These are phyloP conservation scores for Tetraselmis striata DNA, from an alignment of 139 green algal genomes.

Conservation along the genomic window DNA sequence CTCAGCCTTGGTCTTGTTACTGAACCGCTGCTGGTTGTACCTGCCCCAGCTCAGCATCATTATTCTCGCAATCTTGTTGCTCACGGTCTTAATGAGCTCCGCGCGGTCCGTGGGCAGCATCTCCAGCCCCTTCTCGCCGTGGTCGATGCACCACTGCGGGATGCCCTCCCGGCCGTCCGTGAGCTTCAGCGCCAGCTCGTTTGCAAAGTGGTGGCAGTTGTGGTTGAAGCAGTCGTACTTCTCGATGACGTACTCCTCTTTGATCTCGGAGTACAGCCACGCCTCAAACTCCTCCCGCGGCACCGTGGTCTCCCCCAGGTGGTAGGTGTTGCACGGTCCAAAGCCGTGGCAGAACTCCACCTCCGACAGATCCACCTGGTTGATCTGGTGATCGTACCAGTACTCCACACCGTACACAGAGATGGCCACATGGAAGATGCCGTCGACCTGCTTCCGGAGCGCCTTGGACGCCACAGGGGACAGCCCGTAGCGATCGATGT, in stretches of 20 bases:
- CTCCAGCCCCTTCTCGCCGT: constrained; percentile 21
- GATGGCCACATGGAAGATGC: constrained; percentile 18
- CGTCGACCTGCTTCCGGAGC: constrained; percentile 15
- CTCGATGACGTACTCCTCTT: constrained; percentile 15
- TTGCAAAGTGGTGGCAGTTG: constrained; percentile 25
- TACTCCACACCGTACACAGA: constrained; percentile 12
- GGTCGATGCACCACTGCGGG: constrained; percentile 24
- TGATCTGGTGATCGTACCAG: constrained; percentile 25
- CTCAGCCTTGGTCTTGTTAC: neutral
- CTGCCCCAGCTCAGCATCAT: constrained; percentile 22
- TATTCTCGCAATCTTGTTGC: constrained; percentile 19
- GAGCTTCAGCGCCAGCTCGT: constrained; percentile 13
- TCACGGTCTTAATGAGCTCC: constrained; percentile 6
- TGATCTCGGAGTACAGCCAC: constrained; percentile 1
- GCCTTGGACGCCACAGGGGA: neutral
- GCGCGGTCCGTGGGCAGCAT: constrained; percentile 10
- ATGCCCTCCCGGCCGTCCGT: constrained; percentile 3
- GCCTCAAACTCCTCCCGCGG: constrained; percentile 11
- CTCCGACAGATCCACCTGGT: constrained; percentile 10
- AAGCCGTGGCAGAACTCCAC: constrained; percentile 15
- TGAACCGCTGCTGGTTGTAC: constrained; percentile 14
- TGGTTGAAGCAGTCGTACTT: constrained; percentile 24
- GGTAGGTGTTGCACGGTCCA: constrained; percentile 9
- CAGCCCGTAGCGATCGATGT: constrained; percentile 20
- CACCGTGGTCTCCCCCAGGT: constrained; percentile 12